Conservation (phyloP, 768 basidiomycete genomes). For the Psilocybe subaeruginosa region DNA sequence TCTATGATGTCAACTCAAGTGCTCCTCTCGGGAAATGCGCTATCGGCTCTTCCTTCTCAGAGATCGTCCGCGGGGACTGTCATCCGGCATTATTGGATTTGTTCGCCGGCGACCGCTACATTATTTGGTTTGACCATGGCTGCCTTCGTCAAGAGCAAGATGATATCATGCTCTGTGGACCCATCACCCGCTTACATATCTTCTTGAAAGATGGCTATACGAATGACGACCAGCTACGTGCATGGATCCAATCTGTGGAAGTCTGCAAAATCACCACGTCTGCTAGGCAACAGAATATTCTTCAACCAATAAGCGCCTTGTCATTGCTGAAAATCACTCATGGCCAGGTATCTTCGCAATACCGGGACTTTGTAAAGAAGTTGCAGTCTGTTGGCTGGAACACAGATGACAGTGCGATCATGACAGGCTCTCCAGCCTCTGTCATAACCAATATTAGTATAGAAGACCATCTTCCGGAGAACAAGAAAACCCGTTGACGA, state of each 20-base stretch:
- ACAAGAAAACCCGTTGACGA: background rate
- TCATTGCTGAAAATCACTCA: background rate
- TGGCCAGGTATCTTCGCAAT: slow-evolving; percentile 1
- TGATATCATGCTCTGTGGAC: background rate
- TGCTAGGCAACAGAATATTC: background rate
- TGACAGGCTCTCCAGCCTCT: slow-evolving; percentile 33
- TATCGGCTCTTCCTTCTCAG: slow-evolving; percentile 52
- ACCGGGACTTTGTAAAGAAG: slow-evolving; percentile 4
- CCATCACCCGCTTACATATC: slow-evolving; percentile 38
- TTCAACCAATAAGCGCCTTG: background rate
- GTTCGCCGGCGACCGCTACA: slow-evolving; percentile 49
- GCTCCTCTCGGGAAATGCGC: slow-evolving; percentile 44
- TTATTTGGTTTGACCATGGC: slow-evolving; percentile 52
- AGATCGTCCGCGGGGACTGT: slow-evolving; percentile 28
- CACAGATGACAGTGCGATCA: slow-evolving; percentile 27
- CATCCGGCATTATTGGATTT: slow-evolving; percentile 36
- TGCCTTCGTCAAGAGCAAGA: slow-evolving; percentile 18
- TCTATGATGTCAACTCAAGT: slow-evolving; percentile 40
- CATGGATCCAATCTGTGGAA: slow-evolving; percentile 53
- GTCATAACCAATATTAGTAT: slow-evolving; percentile 19
- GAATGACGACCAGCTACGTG: slow-evolving; percentile 53
- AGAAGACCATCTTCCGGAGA: background rate
- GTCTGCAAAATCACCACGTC: slow-evolving; percentile 23
- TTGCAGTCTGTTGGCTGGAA: slow-evolving; percentile 12
- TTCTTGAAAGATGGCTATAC: slow-evolving; percentile 54